phyloP scores from a whole-genome alignment of 768 basidiomycete genomes.

The Mycena crocata region DNA sequence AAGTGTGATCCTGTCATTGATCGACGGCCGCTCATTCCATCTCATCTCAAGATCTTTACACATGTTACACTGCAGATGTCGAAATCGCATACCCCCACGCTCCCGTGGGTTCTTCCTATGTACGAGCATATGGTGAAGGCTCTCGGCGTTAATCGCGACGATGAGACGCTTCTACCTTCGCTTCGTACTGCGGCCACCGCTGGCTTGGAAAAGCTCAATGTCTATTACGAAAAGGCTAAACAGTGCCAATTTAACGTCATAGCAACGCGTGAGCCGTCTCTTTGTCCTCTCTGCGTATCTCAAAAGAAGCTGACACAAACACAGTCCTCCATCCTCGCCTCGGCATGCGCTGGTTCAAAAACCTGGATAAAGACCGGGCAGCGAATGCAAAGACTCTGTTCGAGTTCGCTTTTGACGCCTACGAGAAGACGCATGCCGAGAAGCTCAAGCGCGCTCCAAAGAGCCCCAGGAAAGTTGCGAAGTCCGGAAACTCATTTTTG shows the following conservation, averaged over 20 bases:
- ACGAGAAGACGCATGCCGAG: neutral
- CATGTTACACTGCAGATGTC: conserved; percentile 18
- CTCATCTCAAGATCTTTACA: neutral
- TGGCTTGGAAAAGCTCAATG: neutral
- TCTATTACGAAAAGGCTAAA: neutral
- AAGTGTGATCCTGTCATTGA: neutral
- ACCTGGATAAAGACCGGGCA: neutral
- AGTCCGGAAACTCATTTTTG: neutral
- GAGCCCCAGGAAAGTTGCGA: too few species aligned
- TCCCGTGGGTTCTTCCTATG: conserved; percentile 18
- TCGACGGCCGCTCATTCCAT: neutral
- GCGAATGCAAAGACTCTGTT: neutral
- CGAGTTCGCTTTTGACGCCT: neutral
- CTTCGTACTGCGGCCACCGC: neutral
- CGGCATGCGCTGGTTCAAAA: neutral
- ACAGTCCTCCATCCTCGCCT: neutral
- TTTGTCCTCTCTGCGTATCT: neutral
- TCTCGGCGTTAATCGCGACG: neutral
- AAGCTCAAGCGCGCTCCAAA: neutral
- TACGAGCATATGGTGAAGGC: conserved; percentile 11
- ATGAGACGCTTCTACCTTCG: neutral
- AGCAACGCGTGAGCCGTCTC: neutral
- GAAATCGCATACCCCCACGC: neutral
- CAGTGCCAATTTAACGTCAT: conserved; percentile 14
- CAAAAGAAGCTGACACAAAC: neutral